Evolutionary conservation across 148 eudicot species (phyloP).

Genomic region (Persicaria tinctoria): DNA sequence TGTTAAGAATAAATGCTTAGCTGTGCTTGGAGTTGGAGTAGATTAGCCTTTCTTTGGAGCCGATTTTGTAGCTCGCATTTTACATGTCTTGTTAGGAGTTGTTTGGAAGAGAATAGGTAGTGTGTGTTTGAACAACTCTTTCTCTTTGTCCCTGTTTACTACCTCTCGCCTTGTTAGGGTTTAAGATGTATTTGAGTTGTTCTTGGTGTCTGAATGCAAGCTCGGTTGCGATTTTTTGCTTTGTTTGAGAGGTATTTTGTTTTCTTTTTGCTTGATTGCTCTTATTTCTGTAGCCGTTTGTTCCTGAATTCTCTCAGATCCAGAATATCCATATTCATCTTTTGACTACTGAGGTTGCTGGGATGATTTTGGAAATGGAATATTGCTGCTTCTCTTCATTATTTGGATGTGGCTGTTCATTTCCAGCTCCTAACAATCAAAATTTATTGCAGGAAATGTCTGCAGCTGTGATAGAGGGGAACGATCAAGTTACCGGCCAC

Average conservation of each 20-base stretch:
- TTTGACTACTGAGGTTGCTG: neutral
- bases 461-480: constrained; percentile 57
- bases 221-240: neutral
- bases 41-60: neutral
- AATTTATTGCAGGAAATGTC: constrained; percentile 55
- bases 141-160: neutral
- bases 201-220: neutral
- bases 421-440: neutral
- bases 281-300: neutral
- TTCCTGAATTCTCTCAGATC: neutral
- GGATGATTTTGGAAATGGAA: neutral
- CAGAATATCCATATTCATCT: neutral
- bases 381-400: neutral
- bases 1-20: neutral
- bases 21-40: neutral
- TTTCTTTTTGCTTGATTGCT: neutral
- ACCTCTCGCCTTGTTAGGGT: neutral
- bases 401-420: neutral
- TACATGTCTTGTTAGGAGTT: neutral
- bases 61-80: neutral
- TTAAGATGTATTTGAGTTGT: neutral
- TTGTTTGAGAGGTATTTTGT: neutral
- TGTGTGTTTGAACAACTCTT: neutral
- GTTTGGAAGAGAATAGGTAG: neutral
- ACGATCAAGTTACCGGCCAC: constrained; percentile 77